Evolutionary conservation across 2,329 filamentous ascomycete species (phyloP), one percentile per base, ranked within the genome.

Genomic region (Penicillium sp.): DNA sequence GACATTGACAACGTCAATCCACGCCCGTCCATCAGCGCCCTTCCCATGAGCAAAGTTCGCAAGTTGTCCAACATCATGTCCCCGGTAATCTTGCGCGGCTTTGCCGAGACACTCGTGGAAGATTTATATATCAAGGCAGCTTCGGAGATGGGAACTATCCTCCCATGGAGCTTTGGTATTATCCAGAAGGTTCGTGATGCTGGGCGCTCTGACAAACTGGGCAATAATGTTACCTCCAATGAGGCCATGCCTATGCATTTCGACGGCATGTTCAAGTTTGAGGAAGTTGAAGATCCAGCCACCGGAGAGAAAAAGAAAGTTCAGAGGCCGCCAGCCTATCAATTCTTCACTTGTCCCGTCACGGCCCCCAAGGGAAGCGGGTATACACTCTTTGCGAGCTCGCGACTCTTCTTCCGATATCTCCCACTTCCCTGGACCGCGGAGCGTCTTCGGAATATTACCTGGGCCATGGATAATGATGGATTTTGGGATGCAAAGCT

Each of bases 171-270:
- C 49, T 83, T 82, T 46, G 82, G 79, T 0, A 62, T 80, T 0
- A 64, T 81, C 2, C 72, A 80, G 1, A 77, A 81, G 45, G 78
- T 82, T 32, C 80, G 80, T 54, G 80, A 82, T 54, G 69, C 70
- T 1, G 78, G 77, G 0, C 63, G 66, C 1, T 70, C 78, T 5
- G 72, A 74, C 0, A 66, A 71, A 9, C 73, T 76, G 0, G 65
- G 77, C 17, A 83, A 83, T 55, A 83, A 82, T 33, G 79, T 83
- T 2, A 70, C 81, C 2, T 81, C 78, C 0, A 72, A 75, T 1
- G 80, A 83, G 51, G 77, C 77, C 54, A 82, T 84, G 80, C 81
- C 82, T 0, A 81, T 82, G 64, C 81, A 84, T 56, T 84, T 77
- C 30, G 81, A 84, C 43, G 82, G 81, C 0, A 66, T 83, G 23